Evolutionary conservation across 2,329 filamentous ascomycete species (phyloP).

Genomic region (Pseudovirgaria hyperparasitica): DNA sequence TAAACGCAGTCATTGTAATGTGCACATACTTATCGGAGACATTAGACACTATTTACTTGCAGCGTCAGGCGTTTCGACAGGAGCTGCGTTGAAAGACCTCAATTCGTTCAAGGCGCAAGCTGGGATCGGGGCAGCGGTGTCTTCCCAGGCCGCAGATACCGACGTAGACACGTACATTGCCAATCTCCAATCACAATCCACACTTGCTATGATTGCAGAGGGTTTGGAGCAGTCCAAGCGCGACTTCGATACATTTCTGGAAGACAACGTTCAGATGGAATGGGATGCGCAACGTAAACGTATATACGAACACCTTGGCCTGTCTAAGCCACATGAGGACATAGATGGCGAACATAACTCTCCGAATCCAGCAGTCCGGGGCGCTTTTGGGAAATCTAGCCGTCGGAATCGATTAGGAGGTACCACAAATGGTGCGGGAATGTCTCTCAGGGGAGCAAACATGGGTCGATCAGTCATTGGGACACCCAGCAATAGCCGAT

Average conservation of each 20-base stretch:
- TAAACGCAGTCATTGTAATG: constrained; percentile 4
- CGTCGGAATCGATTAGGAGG: constrained; percentile 28
- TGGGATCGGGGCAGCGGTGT: constrained; percentile 44
- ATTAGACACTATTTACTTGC: constrained; percentile 79
- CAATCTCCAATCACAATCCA: constrained; percentile 80
- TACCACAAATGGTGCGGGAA: constrained; percentile 19
- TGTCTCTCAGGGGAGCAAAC: constrained; percentile 51
- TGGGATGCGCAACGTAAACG: constrained; percentile 89
- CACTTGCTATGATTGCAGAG: constrained; percentile 80
- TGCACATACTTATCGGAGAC: constrained; percentile 8
- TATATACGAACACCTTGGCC: constrained; percentile 94
- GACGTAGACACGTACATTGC: constrained; percentile 62
- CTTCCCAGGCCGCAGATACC: constrained; percentile 34
- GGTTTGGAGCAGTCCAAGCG: constrained; percentile 78
- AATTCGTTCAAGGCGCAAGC: constrained; percentile 58
- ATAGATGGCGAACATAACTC: constrained; percentile 21
- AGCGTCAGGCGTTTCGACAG: constrained; percentile 83
- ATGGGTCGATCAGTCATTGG: constrained; percentile 82
- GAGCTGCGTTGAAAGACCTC: constrained; percentile 73
- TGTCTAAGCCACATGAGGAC: constrained; percentile 38
- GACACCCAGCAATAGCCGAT: constrained; percentile 48
- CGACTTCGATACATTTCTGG: constrained; percentile 87
- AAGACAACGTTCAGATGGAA: constrained; percentile 88
- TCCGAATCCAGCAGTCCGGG: constrained; percentile 21
- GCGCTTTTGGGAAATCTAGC: constrained; percentile 41